Evolutionary conservation across 192 early-diverging fungal species (phyloP).

Genomic region (Coemansia sp.): DNA sequence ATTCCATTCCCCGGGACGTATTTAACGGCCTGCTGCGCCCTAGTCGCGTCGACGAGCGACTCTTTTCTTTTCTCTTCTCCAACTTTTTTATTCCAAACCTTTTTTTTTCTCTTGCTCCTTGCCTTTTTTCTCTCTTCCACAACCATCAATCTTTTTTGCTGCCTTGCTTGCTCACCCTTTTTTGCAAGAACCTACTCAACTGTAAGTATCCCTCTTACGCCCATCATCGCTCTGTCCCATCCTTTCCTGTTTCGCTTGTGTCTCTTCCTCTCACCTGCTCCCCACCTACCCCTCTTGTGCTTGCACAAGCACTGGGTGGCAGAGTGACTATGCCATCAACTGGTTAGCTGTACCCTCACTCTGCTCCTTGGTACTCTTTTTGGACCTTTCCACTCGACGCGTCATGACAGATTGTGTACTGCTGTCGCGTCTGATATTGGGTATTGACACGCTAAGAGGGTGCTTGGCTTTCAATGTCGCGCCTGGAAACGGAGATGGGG

Average conservation of each 20-base stretch:
- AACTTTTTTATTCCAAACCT: conserved; percentile 19
- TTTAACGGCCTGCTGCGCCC: conserved; percentile 45
- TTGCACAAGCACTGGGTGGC: neutral
- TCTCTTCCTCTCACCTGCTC: neutral
- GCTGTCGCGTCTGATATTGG: neutral
- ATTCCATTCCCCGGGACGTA: conserved; percentile 25
- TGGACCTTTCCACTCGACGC: neutral
- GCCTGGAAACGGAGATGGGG: conserved; percentile 7
- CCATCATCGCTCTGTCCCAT: neutral
- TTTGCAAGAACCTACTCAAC: conserved; percentile 10
- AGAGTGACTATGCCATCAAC: neutral
- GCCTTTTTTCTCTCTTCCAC: conserved; percentile 21
- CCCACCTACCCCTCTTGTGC: neutral
- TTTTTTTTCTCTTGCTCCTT: conserved; percentile 27
- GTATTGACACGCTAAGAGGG: neutral
- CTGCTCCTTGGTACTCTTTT: neutral
- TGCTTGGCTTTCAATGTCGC: neutral
- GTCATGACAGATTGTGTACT: neutral
- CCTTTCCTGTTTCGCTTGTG: too few relatives aligned
- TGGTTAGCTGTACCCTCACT: neutral
- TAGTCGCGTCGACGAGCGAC: conserved; percentile 13
- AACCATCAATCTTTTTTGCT: conserved; percentile 21
- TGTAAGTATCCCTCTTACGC: conserved; percentile 26
- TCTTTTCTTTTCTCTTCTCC: conserved; percentile 14
- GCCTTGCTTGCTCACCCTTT: conserved; percentile 20